Base-by-base conservation (phyloP, 169 alveolate genomes). In the Eimeria falciformis region DNA sequence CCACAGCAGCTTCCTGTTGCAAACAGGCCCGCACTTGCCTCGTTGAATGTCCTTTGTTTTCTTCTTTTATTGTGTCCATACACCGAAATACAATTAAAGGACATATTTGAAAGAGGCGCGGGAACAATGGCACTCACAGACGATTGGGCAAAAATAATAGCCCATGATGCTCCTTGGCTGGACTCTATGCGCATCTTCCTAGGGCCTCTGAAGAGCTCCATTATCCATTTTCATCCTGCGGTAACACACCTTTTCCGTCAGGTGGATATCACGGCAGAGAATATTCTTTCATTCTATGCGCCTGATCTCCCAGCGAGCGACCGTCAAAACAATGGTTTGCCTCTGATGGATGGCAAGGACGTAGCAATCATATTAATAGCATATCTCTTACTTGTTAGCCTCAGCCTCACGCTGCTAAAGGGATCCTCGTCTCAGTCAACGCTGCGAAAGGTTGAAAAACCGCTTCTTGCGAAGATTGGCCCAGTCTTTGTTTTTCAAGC, bases 151-250 rank as follows among this genome's bases (percentile, higher is more conserved):
- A n/a, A 68, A 17, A 12, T 45, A 45, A 65, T 77, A 45, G 86
- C 86, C 69, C 86, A n/a, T n/a, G 86, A 77, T 33, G 65, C 86
- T 11, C 69, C 86, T 3, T 77, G 86, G 86, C n/a, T 77, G 86
- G 43, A 18, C 25, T 77, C 86, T 5, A 45, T 68, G 43, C 68
- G 68, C 14, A 68, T 47, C 3, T 46, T 23, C 7, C 33, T 77
- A 25, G n/a, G 50, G 40, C 68, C 86, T 7, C 23, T 77, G 69
- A 77, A 77, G 25, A 25, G 14, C 46, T 46, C 86, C 1, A 0
- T 77, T 7, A 46, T 77, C 29, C 86, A 77, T 23, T 46, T 25
- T 23, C 65, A 46, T 4, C 68, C 69, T n/a, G 9, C 68, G 6
- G 65, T 46, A 0, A n/a, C 66, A 3, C 43, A 43, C 25, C 11